Evolutionary conservation across 352 stramenopile species (phyloP), one percentile per base, ranked within the genome.

Genomic region (Phytophthora podocarpi): DNA sequence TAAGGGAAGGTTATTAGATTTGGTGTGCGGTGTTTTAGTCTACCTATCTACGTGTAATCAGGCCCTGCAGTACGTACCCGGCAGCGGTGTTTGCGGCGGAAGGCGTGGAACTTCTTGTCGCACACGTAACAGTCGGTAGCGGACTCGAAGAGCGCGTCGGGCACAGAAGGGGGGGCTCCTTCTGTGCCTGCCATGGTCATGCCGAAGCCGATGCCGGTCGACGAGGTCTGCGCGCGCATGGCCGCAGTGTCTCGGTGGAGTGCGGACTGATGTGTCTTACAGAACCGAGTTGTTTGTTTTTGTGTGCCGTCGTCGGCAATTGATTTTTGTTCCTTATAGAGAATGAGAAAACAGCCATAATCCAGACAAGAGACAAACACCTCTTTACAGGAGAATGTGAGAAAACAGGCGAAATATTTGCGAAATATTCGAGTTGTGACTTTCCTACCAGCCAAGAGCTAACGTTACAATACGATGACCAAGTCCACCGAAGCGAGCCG

Each of bases 71-170:
- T 8, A 63, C 20, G n/a, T 37, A 95, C 86, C 56, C 77, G 71
- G 53, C 86, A 95, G 41, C 86, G 86, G 56, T 95, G 84, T 50
- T 93, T 95, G 56, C 83, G 82, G 26, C 86, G 84, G 41, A 95
- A 95, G 18, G 84, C 82, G 71, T 93, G 81, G 61, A 95, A 93
- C 48, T 91, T 93, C 63, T 93, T 95, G 37, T 90, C 72, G 64
- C 86, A 95, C 52, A 90, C 78, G 49, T 68, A 78, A 65, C 86
- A 95, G 59, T 95, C 86, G 51, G 49, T 36, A 4, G 81, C 68
- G 4, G 79, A 72, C 32, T 94, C 83, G 35, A 79, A 94, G 49
- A 66, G 53, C 46, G 74, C 48, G 42, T 86, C 74, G 18, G 76
- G 64, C 37, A 82, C 72, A 36, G 60, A 47, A 36, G 64, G 52